Base-by-base conservation (phyloP, 192 early-diverging fungal species). In the Gorgonomyces haynaldii region DNA sequence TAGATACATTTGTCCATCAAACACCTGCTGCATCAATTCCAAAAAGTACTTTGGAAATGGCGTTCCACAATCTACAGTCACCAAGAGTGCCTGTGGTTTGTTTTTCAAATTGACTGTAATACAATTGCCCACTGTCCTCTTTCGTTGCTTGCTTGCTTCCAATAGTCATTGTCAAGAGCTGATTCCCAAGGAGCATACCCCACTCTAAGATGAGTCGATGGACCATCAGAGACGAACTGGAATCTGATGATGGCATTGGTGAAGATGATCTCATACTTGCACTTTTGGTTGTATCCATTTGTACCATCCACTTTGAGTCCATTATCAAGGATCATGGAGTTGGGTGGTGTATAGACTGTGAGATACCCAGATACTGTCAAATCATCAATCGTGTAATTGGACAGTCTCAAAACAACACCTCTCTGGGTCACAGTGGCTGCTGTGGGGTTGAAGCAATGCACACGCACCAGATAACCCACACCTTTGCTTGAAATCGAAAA, bases 401-500 rank as follows among this genome's bases (percentile, higher is more conserved):
- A 23, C 39, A 41, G 24, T 6, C 6, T 23, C 8, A 41, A 41
- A 7, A 2, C 25, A 22, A 23, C 25, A 6, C 21, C 39, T 22
- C 8, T 8, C 16, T 0, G 24, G 12, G 39, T 6, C 1, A 1
- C 21, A 23, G 39, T 7, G 6, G 39, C 39, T 6, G 39, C 16
- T 7, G 21, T 23, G 6, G 39, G 21, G 7, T 41, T 19, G 15
- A 46, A 46, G n/a, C 44, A 46, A 30, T 46, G 16, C 13, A 46
- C 44, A 4, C 32, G 19, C 12, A 46, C 21, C 0, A 10, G 17
- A 29, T 46, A 46, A 8, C 29, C 44, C 30, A 35, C 32, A 16
- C 44, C 44, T 8, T 46, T 30, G 4, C 44, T 19, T 30, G 17
- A 24, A 8, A 46, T n/a, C 2, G 28, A 46, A 46, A 46, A 46